These are phyloP conservation scores for Chaetomium strumarium DNA, from an alignment of 2,329 filamentous ascomycete genomes.

Conservation along the genomic window DNA sequence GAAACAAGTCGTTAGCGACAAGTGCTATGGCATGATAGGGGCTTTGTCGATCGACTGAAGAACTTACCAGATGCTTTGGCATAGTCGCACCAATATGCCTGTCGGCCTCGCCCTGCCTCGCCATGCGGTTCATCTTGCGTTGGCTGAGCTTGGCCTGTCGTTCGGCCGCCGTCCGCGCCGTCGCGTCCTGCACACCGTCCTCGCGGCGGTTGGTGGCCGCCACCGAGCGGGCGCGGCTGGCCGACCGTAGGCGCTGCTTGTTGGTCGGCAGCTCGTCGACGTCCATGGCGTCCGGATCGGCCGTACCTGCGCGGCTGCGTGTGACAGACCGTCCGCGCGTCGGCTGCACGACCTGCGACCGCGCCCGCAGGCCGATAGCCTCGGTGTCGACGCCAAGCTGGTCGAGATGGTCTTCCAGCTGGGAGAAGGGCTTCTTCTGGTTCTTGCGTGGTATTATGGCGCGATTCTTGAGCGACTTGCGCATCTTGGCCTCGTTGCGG, in stretches of 20 bases:
- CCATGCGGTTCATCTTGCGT: constrained; percentile 98
- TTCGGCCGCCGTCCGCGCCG: constrained; percentile 70
- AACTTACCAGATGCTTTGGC: constrained; percentile 83
- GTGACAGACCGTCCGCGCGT: constrained; percentile 65
- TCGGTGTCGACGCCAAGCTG: constrained; percentile 79
- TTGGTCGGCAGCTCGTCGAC: constrained; percentile 45
- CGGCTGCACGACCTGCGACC: constrained; percentile 50
- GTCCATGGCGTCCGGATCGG: constrained; percentile 71
- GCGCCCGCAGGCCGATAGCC: constrained; percentile 65
- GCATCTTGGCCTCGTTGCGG: constrained; percentile 89
- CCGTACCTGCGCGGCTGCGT: constrained; percentile 56
- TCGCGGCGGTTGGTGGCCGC: constrained; percentile 60
- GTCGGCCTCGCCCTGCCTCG: constrained; percentile 93
- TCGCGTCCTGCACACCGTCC: constrained; percentile 68
- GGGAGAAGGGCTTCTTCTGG: constrained; percentile 73
- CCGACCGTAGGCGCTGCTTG: constrained; percentile 60
- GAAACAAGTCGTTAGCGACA: constrained; percentile 7
- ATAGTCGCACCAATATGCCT: constrained; percentile 76
- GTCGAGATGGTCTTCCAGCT: constrained; percentile 82
- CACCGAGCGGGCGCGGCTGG: constrained; percentile 61
- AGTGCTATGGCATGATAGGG: constrained; percentile 28
- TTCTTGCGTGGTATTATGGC: constrained; percentile 83
- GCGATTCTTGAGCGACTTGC: constrained; percentile 95
- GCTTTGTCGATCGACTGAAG: too few species aligned
- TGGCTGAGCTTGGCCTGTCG: constrained; percentile 82